A percentile compares a stretch with the other conserved stretches of the same genome.
Conservation (phyloP, 176 grass and related monocot species). For the Paspalum vaginatum region DNA sequence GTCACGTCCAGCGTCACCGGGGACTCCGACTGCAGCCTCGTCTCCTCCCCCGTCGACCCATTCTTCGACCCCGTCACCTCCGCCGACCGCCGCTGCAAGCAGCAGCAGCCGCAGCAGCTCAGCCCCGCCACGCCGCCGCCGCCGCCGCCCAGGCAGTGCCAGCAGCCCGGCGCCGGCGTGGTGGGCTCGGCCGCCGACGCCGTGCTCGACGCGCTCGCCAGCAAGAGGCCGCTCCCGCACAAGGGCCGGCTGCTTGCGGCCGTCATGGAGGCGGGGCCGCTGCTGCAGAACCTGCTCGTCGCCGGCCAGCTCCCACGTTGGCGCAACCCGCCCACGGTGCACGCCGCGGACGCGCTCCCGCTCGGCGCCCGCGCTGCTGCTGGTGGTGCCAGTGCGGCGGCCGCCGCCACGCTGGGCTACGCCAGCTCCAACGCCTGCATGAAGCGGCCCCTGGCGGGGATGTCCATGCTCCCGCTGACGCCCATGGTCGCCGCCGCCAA, state of each 20-base stretch:
- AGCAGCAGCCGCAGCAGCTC: background rate
- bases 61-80: slow-evolving; percentile 83
- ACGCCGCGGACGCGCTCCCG: slow-evolving; percentile 49
- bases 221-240: slow-evolving; percentile 58
- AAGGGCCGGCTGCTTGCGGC: slow-evolving; percentile 63
- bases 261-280: slow-evolving; percentile 73
- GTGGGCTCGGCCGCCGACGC: slow-evolving; percentile 27
- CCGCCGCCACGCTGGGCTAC: slow-evolving; percentile 4
- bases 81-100: slow-evolving; percentile 43
- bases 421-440: slow-evolving; percentile 18
- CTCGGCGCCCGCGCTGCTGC: slow-evolving; percentile 20
- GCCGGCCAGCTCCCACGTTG: slow-evolving; percentile 77
- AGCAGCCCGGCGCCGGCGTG: slow-evolving; percentile 24
- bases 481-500: slow-evolving; percentile 25
- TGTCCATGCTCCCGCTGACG: slow-evolving; percentile 2
- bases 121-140: background rate
- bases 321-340: slow-evolving; percentile 78
- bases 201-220: slow-evolving; percentile 45
- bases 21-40: slow-evolving; percentile 73
- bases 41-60: slow-evolving; percentile 64
- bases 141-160: background rate
- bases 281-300: slow-evolving; percentile 82
- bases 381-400: too few relatives aligned
- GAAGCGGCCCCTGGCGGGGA: slow-evolving; percentile 44
- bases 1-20: slow-evolving; percentile 61